Conservation (phyloP, 352 stramenopile species). For the Globisporangium iwayamae region DNA sequence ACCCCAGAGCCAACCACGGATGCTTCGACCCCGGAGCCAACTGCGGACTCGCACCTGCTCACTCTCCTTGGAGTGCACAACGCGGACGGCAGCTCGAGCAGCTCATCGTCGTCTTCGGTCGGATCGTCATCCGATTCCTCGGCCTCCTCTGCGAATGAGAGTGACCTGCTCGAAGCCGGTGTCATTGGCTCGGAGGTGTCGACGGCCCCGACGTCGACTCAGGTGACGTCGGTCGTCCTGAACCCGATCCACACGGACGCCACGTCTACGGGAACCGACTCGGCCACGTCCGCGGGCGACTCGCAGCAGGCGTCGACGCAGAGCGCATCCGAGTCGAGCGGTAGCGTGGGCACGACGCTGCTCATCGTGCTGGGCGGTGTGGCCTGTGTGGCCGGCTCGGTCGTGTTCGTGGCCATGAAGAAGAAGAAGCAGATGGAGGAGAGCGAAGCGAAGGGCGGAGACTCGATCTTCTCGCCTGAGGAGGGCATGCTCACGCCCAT, state of each 20-base stretch:
- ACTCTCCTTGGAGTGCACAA: background rate
- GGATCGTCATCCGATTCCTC: background rate
- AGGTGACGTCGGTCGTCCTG: constrained; percentile 7
- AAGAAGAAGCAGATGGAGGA: constrained; percentile 33
- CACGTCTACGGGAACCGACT: background rate
- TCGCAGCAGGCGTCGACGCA: constrained; percentile 14
- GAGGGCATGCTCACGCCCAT: constrained; percentile 35
- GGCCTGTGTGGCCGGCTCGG: constrained; percentile 17
- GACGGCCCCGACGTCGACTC: background rate
- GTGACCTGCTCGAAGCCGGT: constrained; percentile 6
- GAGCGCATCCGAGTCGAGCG: background rate
- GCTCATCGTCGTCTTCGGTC: constrained; percentile 1
- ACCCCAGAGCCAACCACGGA: constrained; percentile 9
- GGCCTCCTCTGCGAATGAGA: background rate
- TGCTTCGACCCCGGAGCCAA: constrained; percentile 7
- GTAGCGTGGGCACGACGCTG: constrained; percentile 3
- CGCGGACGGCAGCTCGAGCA: background rate
- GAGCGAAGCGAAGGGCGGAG: constrained; percentile 12
- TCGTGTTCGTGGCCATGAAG: constrained; percentile 29
- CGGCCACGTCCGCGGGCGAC: background rate
- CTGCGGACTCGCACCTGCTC: constrained; percentile 4
- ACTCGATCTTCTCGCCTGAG: constrained; percentile 17
- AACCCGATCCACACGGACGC: constrained; percentile 1
- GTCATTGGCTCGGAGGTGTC: background rate
- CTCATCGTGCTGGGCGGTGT: constrained; percentile 20